These are phyloP conservation scores for Asterionellopsis glacialis DNA, from an alignment of 108 stramenopile species.

Conservation along the genomic window DNA sequence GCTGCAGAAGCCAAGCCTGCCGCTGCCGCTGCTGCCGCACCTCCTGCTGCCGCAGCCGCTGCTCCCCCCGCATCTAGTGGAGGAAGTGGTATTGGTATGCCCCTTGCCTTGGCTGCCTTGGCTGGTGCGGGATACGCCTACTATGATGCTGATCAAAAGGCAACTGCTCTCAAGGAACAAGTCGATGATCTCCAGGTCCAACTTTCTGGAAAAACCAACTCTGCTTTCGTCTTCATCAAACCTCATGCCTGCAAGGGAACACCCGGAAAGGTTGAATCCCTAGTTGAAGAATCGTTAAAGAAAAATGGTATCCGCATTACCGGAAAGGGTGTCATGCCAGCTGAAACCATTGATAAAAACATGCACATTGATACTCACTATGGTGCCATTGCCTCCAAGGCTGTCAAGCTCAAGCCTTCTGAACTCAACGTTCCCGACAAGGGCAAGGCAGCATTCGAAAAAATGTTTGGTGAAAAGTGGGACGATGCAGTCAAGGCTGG, in stretches of 20 bases:
- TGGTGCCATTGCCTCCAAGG: conserved; percentile 92
- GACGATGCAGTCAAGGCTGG: conserved; percentile 64
- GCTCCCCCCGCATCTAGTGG: conserved; percentile 14
- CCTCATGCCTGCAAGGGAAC: conserved; percentile 78
- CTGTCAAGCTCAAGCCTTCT: conserved; percentile 74
- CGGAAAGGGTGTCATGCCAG: conserved; percentile 65
- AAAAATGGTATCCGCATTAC: conserved; percentile 65
- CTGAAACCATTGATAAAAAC: conserved; percentile 79
- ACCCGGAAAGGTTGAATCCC: conserved; percentile 58
- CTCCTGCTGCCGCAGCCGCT: too few relatives aligned
- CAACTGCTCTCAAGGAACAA: conserved; percentile 13
- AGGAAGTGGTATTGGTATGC: conserved; percentile 15
- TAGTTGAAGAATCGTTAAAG: conserved; percentile 61
- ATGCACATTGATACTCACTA: conserved; percentile 94
- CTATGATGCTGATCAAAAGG: conserved; percentile 12
- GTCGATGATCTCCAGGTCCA: conserved; percentile 37
- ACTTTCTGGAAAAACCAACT: conserved; percentile 55
- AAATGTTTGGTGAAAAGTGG: conserved; percentile 87
- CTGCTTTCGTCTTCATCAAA: conserved; percentile 94
- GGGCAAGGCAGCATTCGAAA: conserved; percentile 40
- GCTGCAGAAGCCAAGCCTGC: too few relatives aligned
- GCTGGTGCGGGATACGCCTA: conserved; percentile 30
- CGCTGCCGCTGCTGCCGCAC: too few relatives aligned
- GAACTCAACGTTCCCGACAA: conserved; percentile 87
- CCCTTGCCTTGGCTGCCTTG: conserved; percentile 11